phyloP scores from a whole-genome alignment of 108 stramenopile genomes.

The Mayamaea pseudoterrestris region DNA sequence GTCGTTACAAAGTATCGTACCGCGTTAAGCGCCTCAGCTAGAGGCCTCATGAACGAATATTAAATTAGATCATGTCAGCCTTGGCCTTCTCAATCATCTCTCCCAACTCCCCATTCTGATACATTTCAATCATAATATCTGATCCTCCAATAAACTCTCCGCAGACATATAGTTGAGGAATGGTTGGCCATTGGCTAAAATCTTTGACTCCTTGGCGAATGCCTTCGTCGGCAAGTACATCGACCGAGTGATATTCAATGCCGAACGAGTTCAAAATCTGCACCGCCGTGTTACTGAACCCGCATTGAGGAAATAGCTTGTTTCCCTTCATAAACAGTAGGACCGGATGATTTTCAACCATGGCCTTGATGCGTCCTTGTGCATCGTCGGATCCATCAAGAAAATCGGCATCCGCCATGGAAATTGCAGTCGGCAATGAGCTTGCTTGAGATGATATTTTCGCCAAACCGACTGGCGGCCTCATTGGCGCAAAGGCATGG shows the following conservation, averaged over 20 bases:
- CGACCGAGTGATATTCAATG: constrained; percentile 72
- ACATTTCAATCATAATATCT: constrained; percentile 85
- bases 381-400: constrained; percentile 17
- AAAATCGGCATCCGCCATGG: too few species aligned
- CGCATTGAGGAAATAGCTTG: constrained; percentile 94
- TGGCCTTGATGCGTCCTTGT: constrained; percentile 48
- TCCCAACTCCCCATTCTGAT: constrained; percentile 70
- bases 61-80: constrained; percentile 25
- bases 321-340: constrained; percentile 95
- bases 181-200: constrained; percentile 92
- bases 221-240: constrained; percentile 54
- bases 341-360: constrained; percentile 71
- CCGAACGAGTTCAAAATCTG: constrained; percentile 76
- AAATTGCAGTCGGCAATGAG: too few species aligned
- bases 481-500: too few species aligned
- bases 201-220: constrained; percentile 82
- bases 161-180: constrained; percentile 95
- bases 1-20: too few species aligned
- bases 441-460: too few species aligned
- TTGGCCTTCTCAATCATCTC: constrained; percentile 45
- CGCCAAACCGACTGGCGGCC: too few species aligned
- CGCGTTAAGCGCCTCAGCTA: too few species aligned
- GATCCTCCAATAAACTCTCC: constrained; percentile 98
- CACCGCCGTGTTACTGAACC: constrained; percentile 89
- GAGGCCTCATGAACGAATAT: too few species aligned